These are phyloP conservation scores for Quercus bicolor DNA, from an alignment of 306 rosid species.

Conservation along the genomic window DNA sequence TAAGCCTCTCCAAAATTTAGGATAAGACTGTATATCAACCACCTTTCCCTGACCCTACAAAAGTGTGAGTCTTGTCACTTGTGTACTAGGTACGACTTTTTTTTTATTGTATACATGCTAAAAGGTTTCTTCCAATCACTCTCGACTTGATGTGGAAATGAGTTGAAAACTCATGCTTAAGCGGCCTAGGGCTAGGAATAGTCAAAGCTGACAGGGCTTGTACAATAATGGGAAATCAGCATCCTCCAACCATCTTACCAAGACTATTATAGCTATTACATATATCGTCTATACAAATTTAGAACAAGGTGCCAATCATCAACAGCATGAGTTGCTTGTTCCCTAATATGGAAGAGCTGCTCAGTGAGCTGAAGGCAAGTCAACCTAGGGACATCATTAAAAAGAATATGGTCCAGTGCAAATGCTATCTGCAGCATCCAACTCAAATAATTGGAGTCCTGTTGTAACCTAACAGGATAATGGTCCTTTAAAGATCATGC, in stretches of 20 bases:
- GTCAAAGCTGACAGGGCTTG: background rate
- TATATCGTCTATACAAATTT: background rate
- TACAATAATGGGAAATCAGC: background rate
- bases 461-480: background rate
- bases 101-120: background rate
- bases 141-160: background rate
- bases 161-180: background rate
- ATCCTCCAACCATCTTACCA: background rate
- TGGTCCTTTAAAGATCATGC: background rate
- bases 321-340: background rate
- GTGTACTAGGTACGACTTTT: too few relatives aligned
- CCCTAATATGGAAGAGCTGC: background rate
- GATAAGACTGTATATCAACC: too few relatives aligned
- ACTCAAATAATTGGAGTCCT: background rate
- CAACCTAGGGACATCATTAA: background rate
- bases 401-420: background rate
- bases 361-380: background rate
- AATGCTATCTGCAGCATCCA: background rate
- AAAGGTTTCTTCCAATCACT: background rate
- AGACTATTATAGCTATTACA: background rate
- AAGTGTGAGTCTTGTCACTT: too few relatives aligned
- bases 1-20: too few relatives aligned
- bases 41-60: too few relatives aligned
- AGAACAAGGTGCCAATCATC: background rate
- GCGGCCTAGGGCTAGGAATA: background rate